Conservation (phyloP, 2,329 filamentous ascomycete species). For the Domatiomyces catenatus region DNA sequence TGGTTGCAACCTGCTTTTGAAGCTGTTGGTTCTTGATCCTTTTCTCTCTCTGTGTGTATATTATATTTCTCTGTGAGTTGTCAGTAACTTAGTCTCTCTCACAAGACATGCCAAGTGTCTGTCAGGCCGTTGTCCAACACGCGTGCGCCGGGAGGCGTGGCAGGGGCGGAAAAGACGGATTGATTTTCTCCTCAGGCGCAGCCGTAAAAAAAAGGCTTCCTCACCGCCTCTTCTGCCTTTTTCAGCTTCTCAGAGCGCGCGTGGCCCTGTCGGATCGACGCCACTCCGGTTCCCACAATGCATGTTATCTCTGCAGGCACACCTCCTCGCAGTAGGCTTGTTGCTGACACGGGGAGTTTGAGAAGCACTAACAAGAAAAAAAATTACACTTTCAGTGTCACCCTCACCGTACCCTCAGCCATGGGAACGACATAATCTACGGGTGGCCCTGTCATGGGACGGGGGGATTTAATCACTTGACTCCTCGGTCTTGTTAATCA, state of each 20-base stretch:
- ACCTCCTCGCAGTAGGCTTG: background rate
- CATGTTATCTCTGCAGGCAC: background rate
- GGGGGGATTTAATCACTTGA: background rate
- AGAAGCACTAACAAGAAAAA: background rate
- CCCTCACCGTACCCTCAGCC: background rate
- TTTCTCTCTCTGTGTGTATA: too few species aligned
- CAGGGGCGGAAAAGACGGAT: background rate
- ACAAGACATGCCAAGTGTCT: background rate
- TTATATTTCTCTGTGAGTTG: too few species aligned
- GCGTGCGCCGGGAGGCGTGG: too few species aligned
- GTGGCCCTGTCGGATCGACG: background rate
- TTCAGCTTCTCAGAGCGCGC: background rate
- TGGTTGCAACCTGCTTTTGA: background rate
- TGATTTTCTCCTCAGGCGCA: background rate
- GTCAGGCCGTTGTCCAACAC: background rate
- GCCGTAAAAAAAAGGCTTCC: background rate
- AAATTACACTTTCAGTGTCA: background rate
- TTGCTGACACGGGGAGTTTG: background rate
- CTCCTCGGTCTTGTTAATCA: too few species aligned
- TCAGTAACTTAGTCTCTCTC: background rate
- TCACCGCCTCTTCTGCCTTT: background rate
- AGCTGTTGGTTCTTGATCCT: background rate
- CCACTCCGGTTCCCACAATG: background rate
- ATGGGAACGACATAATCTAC: background rate
- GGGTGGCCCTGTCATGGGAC: background rate